Base-by-base conservation (phyloP, 345 rosid species). In the Heritiera fomes region DNA sequence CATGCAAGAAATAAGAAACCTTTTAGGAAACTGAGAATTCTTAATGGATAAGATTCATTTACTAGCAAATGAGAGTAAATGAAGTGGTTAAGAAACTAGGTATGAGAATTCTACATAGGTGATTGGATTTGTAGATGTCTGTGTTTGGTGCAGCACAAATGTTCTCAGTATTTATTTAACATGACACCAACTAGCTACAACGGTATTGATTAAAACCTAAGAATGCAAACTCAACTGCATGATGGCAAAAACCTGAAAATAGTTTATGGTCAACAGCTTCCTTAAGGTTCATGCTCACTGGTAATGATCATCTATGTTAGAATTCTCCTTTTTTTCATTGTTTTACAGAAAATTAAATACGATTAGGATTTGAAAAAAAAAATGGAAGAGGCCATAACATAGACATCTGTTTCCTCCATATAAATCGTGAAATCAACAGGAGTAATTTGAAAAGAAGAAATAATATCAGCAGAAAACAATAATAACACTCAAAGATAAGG, bases 401-500 rank as follows among this genome's bases (percentile, higher is more conserved):
- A 66, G 3, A 43, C 28, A 41, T 66, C 14, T 17, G 49, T 40
- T 66, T 66, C 47, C 71, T 40, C 49, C 23, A 66, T 15, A 53
- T 8, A n/a, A 15, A 70, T 70, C 34, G 1, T 45, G 9, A 75
- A 28, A 49, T 14, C 30, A 60, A 59, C 8, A 46, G 8, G 60
- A 8, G 20, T 28, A 58, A 20, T 43, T 23, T 34, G 49, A 53
- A 77, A 74, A 60, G 64, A 63, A 8, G 18, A 17, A 6, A 17
- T 9, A 40, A 1, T 3, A 43, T 7, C 45, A 17, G 15, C n/a
- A 73, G 40, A 56, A 75, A 63, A 10, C 11, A 79, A 76, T n/a
- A 68, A 68, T 11, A 45, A n/a, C 69, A 50, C 81, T 64, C 23
- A 47, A 80, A 71, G 59, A 55, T 32, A 23, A 83, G 69, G 68